phyloP scores from a whole-genome alignment of 1,284 basidiomycete species.

The Tylopilus sp. region DNA sequence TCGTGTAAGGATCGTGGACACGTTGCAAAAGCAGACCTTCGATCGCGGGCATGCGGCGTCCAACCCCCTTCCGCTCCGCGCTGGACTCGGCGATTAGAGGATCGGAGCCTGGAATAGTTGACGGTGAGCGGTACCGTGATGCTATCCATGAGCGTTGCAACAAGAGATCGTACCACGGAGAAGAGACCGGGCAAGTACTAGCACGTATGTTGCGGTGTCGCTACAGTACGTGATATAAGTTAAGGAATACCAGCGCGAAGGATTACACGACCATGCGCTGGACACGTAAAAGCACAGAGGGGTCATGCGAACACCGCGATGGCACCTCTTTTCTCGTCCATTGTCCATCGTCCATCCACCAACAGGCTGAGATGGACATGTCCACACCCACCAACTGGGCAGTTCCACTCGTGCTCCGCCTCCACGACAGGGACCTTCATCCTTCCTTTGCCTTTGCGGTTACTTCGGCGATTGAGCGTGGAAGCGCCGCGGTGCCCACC shows the following conservation, averaged over 20 bases:
- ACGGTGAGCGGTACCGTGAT: background rate
- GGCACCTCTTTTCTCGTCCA: slow-evolving; percentile 41
- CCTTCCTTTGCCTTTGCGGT: slow-evolving; percentile 38
- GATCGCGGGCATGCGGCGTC: slow-evolving; percentile 15
- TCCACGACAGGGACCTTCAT: slow-evolving; percentile 39
- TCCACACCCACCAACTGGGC: slow-evolving; percentile 57
- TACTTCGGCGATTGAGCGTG: slow-evolving; percentile 18
- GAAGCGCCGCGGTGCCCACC: slow-evolving; percentile 6
- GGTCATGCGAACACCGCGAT: slow-evolving; percentile 46
- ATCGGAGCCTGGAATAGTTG: background rate
- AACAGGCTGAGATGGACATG: slow-evolving; percentile 52
- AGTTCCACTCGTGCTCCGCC: slow-evolving; percentile 52
- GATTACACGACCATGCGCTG: slow-evolving; percentile 3
- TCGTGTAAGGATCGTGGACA: slow-evolving; percentile 16
- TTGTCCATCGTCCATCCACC: slow-evolving; percentile 50
- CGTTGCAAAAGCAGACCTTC: slow-evolving; percentile 26
- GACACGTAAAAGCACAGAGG: slow-evolving; percentile 14
- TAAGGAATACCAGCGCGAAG: slow-evolving; percentile 7
- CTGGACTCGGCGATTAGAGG: slow-evolving; percentile 10
- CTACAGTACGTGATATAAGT: slow-evolving; percentile 21
- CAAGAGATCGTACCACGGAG: too few species aligned
- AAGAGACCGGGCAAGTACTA: too few species aligned
- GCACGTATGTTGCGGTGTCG: background rate
- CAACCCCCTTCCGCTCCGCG: background rate
- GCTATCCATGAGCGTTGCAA: too few species aligned